Percentiles rank a stretch among this genome's conserved stretches.
These are phyloP conservation scores for Pythium biforme DNA, from an alignment of 352 stramenopile species.

Conservation along the genomic window DNA sequence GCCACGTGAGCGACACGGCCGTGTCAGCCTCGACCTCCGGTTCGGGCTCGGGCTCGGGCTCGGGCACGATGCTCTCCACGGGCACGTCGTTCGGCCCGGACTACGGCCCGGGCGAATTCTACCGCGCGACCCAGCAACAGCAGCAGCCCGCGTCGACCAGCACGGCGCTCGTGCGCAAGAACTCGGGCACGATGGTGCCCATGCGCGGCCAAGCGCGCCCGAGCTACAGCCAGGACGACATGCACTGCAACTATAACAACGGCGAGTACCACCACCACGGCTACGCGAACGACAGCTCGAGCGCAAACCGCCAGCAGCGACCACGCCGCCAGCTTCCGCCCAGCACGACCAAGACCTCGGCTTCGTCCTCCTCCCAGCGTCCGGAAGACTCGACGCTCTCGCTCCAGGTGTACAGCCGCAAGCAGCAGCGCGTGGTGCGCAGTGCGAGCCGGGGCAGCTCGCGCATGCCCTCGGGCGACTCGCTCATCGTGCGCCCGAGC, in stretches of 20 bases:
- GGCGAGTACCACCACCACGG: constrained; percentile 10
- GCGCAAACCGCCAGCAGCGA: neutral
- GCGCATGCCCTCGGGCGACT: constrained; percentile 43
- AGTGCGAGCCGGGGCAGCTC: constrained; percentile 22
- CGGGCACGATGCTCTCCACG: constrained; percentile 44
- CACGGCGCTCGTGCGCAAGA: constrained; percentile 52
- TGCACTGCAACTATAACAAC: constrained; percentile 17
- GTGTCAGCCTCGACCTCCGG: constrained; percentile 35
- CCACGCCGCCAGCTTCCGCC: constrained; percentile 15
- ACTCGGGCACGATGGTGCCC: constrained; percentile 50
- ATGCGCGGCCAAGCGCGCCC: constrained; percentile 2
- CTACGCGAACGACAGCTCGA: constrained; percentile 3
- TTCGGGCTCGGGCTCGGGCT: constrained; percentile 8
- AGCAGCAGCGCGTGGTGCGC: constrained; percentile 23
- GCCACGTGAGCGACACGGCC: constrained; percentile 70
- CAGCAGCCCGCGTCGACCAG: constrained; percentile 16
- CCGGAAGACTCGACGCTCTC: constrained; percentile 41
- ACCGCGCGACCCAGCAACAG: constrained; percentile 22
- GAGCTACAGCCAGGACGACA: constrained; percentile 27
- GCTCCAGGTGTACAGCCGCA: constrained; percentile 65
- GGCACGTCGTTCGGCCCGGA: constrained; percentile 31
- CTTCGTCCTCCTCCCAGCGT: neutral
- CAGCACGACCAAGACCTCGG: constrained; percentile 8
- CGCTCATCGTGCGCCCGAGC: constrained; percentile 47
- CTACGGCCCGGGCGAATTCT: constrained; percentile 34